A percentile compares a stretch with the other conserved stretches of the same genome.
These are phyloP conservation scores for Strobilomyces echinocephalus DNA, from an alignment of 768 basidiomycete species.

Conservation along the genomic window DNA sequence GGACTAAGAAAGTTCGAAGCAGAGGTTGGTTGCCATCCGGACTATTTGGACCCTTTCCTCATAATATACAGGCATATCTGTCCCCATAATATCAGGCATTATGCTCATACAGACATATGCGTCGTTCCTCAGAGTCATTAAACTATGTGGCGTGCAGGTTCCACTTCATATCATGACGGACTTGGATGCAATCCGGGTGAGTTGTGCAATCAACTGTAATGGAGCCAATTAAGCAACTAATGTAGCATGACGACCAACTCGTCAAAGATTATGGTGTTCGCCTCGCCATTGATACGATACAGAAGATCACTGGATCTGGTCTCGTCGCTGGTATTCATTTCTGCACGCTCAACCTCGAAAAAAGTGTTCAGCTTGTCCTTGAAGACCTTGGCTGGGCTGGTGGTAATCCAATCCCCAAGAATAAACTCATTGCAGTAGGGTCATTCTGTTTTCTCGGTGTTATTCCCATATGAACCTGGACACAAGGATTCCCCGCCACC, in stretches of 20 bases:
- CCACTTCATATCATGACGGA: conserved; percentile 61
- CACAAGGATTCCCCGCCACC: conserved; percentile 40
- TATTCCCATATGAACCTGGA: conserved; percentile 1
- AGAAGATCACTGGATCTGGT: conserved; percentile 49
- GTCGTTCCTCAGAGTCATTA: conserved; percentile 87
- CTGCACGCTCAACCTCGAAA: conserved; percentile 96
- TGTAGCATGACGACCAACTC: conserved; percentile 86
- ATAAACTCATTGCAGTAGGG: conserved; percentile 64
- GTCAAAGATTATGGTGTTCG: conserved; percentile 94
- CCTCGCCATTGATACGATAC: conserved; percentile 79
- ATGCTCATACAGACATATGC: conserved; percentile 98
- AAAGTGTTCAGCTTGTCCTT: conserved; percentile 83
- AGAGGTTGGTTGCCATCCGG: conserved; percentile 47
- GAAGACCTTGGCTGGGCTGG: conserved; percentile 75
- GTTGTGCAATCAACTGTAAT: conserved; percentile 15
- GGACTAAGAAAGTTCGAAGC: conserved; percentile 67
- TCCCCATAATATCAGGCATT: conserved; percentile 91
- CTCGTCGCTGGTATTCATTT: conserved; percentile 79
- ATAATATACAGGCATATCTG: conserved; percentile 63
- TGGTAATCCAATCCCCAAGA: conserved; percentile 39
- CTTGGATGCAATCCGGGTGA: conserved; percentile 72
- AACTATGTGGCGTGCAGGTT: conserved; percentile 78
- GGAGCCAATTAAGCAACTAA: background rate
- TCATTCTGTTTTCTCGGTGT: conserved; percentile 8
- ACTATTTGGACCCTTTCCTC: background rate